Conservation (phyloP, 2,329 filamentous ascomycete species). For the Acrocalymma vagum region DNA sequence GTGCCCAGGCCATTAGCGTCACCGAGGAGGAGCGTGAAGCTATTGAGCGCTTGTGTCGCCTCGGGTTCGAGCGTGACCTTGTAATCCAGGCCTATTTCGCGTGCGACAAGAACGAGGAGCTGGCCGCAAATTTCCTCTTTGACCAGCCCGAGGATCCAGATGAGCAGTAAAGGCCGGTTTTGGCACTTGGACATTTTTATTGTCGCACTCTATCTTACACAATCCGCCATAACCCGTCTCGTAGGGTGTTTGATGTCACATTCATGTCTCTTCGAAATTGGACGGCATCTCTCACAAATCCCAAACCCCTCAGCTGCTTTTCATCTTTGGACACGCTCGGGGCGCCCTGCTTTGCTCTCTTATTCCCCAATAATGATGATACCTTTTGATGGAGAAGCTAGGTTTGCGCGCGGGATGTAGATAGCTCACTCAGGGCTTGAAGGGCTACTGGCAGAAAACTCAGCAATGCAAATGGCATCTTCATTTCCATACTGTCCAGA, state of each 20-base stretch:
- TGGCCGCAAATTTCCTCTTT: constrained; percentile 97
- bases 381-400: constrained; percentile 19
- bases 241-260: constrained; percentile 32
- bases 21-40: constrained; percentile 97
- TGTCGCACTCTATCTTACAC: constrained; percentile 34
- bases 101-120: constrained; percentile 98
- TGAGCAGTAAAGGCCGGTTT: constrained; percentile 44
- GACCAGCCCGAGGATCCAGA: constrained; percentile 92
- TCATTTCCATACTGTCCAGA: too few relatives aligned
- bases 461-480: too few relatives aligned
- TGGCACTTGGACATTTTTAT: constrained; percentile 20
- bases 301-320: constrained; percentile 14
- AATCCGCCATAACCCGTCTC: constrained; percentile 20
- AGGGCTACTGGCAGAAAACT: too few relatives aligned
- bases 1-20: constrained; percentile 87
- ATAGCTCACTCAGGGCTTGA: constrained; percentile 4
- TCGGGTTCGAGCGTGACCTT: constrained; percentile 91
- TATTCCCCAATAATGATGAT: constrained; percentile 20
- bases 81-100: constrained; percentile 99
- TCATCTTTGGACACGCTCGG: constrained; percentile 15
- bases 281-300: constrained; percentile 21
- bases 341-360: constrained; percentile 9
- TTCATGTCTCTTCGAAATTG: constrained; percentile 26
- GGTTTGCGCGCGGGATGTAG: constrained; percentile 10
- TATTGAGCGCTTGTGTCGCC: constrained; percentile 91